Conservation (phyloP, 495 filamentous ascomycete species). For the Cercophora scortea region DNA sequence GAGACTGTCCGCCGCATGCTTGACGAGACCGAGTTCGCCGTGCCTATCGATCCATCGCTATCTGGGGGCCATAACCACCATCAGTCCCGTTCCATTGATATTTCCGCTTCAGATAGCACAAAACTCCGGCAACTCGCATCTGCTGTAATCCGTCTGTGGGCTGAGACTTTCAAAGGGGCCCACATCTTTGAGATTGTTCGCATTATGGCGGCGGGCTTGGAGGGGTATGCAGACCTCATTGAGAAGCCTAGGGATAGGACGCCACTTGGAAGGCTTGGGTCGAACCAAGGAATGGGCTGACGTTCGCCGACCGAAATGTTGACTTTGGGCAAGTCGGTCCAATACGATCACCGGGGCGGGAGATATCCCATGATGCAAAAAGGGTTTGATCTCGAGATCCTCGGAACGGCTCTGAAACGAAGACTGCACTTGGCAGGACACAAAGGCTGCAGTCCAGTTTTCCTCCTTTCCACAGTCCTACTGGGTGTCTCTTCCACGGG, state of each 20-base stretch:
- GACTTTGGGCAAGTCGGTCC: too few relatives aligned
- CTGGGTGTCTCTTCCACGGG: too few relatives aligned
- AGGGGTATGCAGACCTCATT: conserved; percentile 57
- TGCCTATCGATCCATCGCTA: conserved; percentile 43
- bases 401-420: too few relatives aligned
- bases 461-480: too few relatives aligned
- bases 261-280: conserved; percentile 26
- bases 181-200: conserved; percentile 62
- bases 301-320: too few relatives aligned
- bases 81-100: conserved; percentile 26
- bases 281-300: conserved; percentile 13
- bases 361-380: too few relatives aligned
- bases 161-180: conserved; percentile 57
- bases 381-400: too few relatives aligned
- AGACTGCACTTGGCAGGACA: too few relatives aligned
- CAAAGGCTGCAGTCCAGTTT: too few relatives aligned
- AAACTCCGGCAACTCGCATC: conserved; percentile 54
- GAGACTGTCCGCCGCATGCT: conserved; percentile 65
- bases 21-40: conserved; percentile 68
- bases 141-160: conserved; percentile 59
- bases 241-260: conserved; percentile 47
- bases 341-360: too few relatives aligned
- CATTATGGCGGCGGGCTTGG: conserved; percentile 53
- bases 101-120: conserved; percentile 33
- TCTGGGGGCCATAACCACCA: conserved; percentile 20